A percentile compares a stretch with the other conserved stretches of the same genome.
Evolutionary conservation across 2,329 filamentous ascomycete species (phyloP).

Genomic region (Colletotrichum sp.): DNA sequence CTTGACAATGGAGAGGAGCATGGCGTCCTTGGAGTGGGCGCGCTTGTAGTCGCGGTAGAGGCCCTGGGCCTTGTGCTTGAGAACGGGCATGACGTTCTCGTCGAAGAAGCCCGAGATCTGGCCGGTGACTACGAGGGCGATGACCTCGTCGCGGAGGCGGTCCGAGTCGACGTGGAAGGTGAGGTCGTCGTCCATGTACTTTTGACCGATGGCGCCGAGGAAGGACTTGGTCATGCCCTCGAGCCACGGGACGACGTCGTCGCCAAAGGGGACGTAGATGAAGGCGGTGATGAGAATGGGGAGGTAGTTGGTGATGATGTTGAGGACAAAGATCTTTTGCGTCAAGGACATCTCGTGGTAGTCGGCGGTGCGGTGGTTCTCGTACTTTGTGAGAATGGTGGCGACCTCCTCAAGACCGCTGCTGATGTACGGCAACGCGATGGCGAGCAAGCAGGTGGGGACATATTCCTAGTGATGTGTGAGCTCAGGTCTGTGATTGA

Average conservation of each 20-base stretch:
- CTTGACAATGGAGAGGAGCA: constrained; percentile 50
- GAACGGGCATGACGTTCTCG: constrained; percentile 72
- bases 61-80: constrained; percentile 63
- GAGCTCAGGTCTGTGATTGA: neutral
- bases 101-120: constrained; percentile 75
- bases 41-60: constrained; percentile 47
- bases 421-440: constrained; percentile 68
- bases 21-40: constrained; percentile 39
- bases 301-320: constrained; percentile 81
- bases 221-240: constrained; percentile 63
- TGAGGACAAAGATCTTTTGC: constrained; percentile 77
- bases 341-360: constrained; percentile 72
- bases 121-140: constrained; percentile 76
- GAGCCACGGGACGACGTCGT: constrained; percentile 69
- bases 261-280: constrained; percentile 78
- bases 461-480: constrained; percentile 64
- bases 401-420: constrained; percentile 68
- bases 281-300: constrained; percentile 79
- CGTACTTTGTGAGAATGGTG: constrained; percentile 68
- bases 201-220: constrained; percentile 41
- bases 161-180: constrained; percentile 70
- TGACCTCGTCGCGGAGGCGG: constrained; percentile 73
- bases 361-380: constrained; percentile 77
- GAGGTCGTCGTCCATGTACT: constrained; percentile 51
- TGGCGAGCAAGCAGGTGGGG: constrained; percentile 73